Evolutionary conservation across 805 yeast species (phyloP), one percentile per base, ranked within the genome.

Genomic region (Saccharomycopsis capsularis): DNA sequence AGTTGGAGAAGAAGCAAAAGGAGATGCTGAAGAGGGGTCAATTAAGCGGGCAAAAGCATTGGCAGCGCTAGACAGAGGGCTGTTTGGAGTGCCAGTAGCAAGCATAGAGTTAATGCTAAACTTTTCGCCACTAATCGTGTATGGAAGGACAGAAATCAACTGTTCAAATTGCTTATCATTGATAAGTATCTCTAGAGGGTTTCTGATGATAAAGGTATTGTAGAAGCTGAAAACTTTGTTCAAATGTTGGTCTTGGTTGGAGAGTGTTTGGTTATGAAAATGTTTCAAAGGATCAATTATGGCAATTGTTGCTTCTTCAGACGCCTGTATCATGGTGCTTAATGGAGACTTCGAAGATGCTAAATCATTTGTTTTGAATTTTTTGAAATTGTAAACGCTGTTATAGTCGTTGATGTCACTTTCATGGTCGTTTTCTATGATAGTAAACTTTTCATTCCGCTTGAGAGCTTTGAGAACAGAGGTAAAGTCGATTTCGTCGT

Each of bases 131-230:
- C 23, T 15, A 18, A 4, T 19, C 4, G 38, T 16, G n/a, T 22
- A 42, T 15, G 23, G 23, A 18, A n/a, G 35, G 7, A 21, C 16
- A 18, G 32, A 21, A 5, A 42, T 13, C 18, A 42, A 25, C 18
- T n/a, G 19, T 18, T 19, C 15, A 18, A 21, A 39, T 18, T 18
- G 4, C 41, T 24, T 13, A 13, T 42, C 38, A n/a, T 22, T 21
- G 43, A 18, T 38, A 21, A 57, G 52, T 37, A 50, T 51, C 6
- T 47, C 58, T 13, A 56, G 48, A 16, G 54, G 47, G 36, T 50
- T 54, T 3, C 51, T 23, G 40, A 56, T 47, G 19, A 58, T 41
- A 38, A 50, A 58, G 7, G 61, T 57, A 13, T 48, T 46, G 45
- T 57, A 56, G 19, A 21, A 24, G n/a, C 40, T 47, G 13, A 9